Percentiles rank a stretch among this genome's conserved stretches.
These are phyloP conservation scores for Paecilomyces sp. DNA, from an alignment of 2,329 filamentous ascomycete genomes.

Conservation along the genomic window DNA sequence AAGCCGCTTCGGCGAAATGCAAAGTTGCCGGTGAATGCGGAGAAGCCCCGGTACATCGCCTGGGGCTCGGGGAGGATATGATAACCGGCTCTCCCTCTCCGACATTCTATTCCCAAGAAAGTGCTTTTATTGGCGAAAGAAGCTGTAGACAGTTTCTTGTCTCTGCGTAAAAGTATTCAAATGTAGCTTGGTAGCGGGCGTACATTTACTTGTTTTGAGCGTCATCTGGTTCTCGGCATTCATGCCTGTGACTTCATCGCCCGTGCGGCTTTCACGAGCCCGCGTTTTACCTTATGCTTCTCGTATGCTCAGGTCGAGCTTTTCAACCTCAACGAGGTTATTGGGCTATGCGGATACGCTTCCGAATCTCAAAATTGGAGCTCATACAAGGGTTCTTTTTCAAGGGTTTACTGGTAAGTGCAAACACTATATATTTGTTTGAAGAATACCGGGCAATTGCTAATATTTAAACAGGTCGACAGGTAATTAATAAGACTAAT, in stretches of 20 bases:
- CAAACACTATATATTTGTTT: neutral
- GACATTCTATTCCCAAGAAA: neutral
- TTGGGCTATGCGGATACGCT: constrained; percentile 54
- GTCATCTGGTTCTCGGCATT: no score
- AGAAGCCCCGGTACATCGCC: neutral
- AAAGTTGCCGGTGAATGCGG: neutral
- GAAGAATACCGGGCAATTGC: neutral
- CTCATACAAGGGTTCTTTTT: constrained; percentile 60
- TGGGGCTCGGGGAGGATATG: neutral
- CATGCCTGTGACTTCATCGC: constrained; percentile 14
- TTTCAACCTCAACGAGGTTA: constrained; percentile 23
- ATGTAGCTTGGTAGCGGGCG: neutral
- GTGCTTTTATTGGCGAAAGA: neutral
- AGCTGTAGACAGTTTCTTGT: neutral
- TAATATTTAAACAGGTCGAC: constrained; percentile 21
- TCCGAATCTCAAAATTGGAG: constrained; percentile 58
- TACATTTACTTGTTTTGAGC: neutral
- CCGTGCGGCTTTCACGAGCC: constrained; percentile 12
- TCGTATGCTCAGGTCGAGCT: constrained; percentile 8
- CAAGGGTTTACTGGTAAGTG: constrained; percentile 60
- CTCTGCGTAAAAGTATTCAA: neutral
- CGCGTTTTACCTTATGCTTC: constrained; percentile 1
- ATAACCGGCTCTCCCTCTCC: neutral
- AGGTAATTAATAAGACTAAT: constrained; percentile 16
- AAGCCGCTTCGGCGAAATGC: neutral